Evolutionary conservation across 306 rosid genomes (phyloP).

Genomic region (Mimosa pudica): DNA sequence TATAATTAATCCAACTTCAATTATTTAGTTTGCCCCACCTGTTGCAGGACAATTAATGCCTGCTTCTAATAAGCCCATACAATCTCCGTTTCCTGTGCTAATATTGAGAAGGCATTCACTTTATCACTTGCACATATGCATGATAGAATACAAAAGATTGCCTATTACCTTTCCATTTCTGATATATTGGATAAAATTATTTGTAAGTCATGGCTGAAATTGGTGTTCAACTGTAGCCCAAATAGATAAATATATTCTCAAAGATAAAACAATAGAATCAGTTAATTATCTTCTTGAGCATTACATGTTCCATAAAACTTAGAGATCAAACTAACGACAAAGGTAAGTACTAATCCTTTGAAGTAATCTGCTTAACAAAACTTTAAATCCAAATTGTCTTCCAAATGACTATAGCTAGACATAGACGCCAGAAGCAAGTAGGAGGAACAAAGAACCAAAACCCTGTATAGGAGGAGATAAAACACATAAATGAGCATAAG

Average conservation of each 20-base stretch:
- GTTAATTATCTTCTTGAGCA: constrained; percentile 33
- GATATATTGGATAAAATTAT: not conserved
- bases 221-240: not conserved
- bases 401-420: constrained; percentile 59
- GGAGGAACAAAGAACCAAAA: constrained; percentile 90
- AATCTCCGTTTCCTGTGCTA: not conserved
- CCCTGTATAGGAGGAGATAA: constrained; percentile 56
- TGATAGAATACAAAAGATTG: too few species aligned
- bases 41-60: too few species aligned
- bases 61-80: not conserved
- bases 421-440: constrained; percentile 88
- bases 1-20: too few species aligned
- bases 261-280: constrained; percentile 22
- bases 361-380: constrained; percentile 40
- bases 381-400: constrained; percentile 26
- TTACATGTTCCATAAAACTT: constrained; percentile 32
- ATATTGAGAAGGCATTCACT: not conserved
- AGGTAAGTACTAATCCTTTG: constrained; percentile 34
- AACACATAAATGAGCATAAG: constrained; percentile 20
- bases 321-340: constrained; percentile 22
- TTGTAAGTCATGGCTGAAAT: not conserved
- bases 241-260: not conserved
- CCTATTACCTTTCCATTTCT: not conserved
- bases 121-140: too few species aligned
- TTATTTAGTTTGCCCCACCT: too few species aligned